Evolutionary conservation across 2,329 filamentous ascomycete genomes (phyloP), one percentile per base, ranked within the genome.

Genomic region (Nothomitra cinnamomea): DNA sequence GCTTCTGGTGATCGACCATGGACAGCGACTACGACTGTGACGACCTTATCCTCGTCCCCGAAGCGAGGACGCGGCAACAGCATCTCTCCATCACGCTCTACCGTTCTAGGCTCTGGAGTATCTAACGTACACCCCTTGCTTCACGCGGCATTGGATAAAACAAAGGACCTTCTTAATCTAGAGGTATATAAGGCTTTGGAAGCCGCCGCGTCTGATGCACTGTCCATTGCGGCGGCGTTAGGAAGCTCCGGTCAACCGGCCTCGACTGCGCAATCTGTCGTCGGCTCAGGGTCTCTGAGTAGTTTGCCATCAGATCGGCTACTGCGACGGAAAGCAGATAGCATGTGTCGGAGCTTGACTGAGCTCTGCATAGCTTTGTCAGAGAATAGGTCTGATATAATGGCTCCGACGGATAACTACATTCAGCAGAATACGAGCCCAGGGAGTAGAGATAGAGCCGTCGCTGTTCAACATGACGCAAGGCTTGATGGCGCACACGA

Each of bases 21-120:
- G 15, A 96, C 92, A 5, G 92, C 92, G 45, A 90, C 86, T 7
- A 96, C 92, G 0, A 88, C 86, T 13, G 81, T 86, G 4, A 96
- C 92, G 0, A 95, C 89, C 1, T 78, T 94, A 61, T 95, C 89
- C 5, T 85, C 83, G 1, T 95, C 90, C 0, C 92, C 92, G 0
- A 90, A 89, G 63, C 80, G 85, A 60, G 73, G 72, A 19, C 72
- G 71, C 38, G 77, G 79, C 55, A 69, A 71, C 7, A 76, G 71
- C 55, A 25, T 22, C 35, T 36, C 40, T 15, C 38, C 52, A 15
- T 38, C 52, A 3, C 22, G 40, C 13, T 25, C 52, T 10, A 24
- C 38, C 19, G 17, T 21, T 43, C 32, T 21, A 8, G 42, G 22
- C 28, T 10, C 52, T 21, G 32, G 32, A 43, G 3, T 13, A 8